Evolutionary conservation across 148 eudicot species (phyloP).

Genomic region (Fallopia convolvulus): DNA sequence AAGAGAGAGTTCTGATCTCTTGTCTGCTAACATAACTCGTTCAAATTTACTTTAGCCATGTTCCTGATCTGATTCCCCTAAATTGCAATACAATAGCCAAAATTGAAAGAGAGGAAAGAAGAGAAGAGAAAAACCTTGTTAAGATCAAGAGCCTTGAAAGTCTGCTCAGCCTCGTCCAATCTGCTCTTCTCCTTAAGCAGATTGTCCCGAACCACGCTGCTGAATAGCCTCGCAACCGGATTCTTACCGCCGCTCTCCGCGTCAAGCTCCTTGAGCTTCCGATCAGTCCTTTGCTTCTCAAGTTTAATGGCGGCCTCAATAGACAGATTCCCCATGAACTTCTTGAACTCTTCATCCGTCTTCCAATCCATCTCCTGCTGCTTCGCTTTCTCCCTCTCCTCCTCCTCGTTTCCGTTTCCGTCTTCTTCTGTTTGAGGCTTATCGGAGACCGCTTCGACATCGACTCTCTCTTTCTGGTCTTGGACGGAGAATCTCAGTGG

Average conservation of each 20-base stretch:
- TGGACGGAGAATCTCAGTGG: conserved; percentile 7
- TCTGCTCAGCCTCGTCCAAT: conserved; percentile 60
- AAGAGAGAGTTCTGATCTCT: background rate
- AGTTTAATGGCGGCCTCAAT: conserved; percentile 95
- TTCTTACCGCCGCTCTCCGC: conserved; percentile 50
- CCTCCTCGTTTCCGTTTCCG: background rate
- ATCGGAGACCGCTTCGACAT: background rate
- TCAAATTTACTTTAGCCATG: background rate
- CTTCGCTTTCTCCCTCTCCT: conserved; percentile 22
- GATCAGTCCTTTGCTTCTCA: conserved; percentile 90
- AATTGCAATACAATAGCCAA: background rate
- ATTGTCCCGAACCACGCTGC: conserved; percentile 48
- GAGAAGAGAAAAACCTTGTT: conserved; percentile 44
- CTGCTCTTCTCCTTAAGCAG: conserved; percentile 59
- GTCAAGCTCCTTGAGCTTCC: conserved; percentile 79
- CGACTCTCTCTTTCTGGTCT: conserved; percentile 6
- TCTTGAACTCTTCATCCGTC: conserved; percentile 89
- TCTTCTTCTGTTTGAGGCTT: background rate
- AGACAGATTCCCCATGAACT: conserved; percentile 91
- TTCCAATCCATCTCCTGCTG: conserved; percentile 84
- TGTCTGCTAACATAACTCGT: background rate
- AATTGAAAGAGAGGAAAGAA: background rate
- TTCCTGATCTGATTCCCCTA: background rate
- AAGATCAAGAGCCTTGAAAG: conserved; percentile 93
- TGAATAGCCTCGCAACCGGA: conserved; percentile 46